Percentiles rank a stretch among this genome's conserved stretches.
These are phyloP conservation scores for Lasiosphaeria hispida DNA, from an alignment of 495 filamentous ascomycete species.

Conservation along the genomic window DNA sequence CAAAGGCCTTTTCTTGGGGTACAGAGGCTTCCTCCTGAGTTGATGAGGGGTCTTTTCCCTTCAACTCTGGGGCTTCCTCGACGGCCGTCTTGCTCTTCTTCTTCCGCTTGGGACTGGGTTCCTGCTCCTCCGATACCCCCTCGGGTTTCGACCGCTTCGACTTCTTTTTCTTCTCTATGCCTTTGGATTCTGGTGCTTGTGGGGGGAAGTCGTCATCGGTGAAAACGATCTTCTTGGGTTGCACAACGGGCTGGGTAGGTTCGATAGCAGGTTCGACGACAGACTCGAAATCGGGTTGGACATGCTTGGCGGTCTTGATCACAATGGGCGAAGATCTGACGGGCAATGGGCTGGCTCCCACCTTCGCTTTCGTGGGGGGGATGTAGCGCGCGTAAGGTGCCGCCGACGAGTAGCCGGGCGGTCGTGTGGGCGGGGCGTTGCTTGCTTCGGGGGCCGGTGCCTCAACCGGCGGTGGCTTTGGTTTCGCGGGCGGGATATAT, in stretches of 20 bases:
- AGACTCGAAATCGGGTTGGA: conserved; percentile 3
- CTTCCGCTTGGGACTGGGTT: conserved; percentile 24
- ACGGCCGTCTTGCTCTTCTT: conserved; percentile 2
- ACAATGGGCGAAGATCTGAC: too few species aligned
- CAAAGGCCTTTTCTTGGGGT: neutral
- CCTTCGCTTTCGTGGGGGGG: conserved; percentile 18
- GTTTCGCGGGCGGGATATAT: too few species aligned
- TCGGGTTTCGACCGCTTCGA: conserved; percentile 4
- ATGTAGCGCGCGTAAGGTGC: conserved; percentile 42
- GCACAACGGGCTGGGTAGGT: neutral
- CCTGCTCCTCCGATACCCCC: conserved; percentile 17
- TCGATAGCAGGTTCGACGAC: too few species aligned
- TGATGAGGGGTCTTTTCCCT: neutral
- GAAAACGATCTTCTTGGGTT: conserved; percentile 29
- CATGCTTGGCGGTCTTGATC: too few species aligned
- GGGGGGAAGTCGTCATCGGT: conserved; percentile 25
- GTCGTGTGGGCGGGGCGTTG: too few species aligned
- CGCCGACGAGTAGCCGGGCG: neutral
- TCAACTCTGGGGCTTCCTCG: neutral
- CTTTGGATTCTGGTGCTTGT: conserved; percentile 12
- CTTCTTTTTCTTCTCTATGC: conserved; percentile 13
- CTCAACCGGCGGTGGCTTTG: too few species aligned
- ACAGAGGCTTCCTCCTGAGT: conserved; percentile 2
- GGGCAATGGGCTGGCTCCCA: too few species aligned
- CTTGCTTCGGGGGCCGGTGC: too few species aligned